Base-by-base conservation (phyloP, 2,329 filamentous ascomycete genomes). In the Sarocladium oryzae region DNA sequence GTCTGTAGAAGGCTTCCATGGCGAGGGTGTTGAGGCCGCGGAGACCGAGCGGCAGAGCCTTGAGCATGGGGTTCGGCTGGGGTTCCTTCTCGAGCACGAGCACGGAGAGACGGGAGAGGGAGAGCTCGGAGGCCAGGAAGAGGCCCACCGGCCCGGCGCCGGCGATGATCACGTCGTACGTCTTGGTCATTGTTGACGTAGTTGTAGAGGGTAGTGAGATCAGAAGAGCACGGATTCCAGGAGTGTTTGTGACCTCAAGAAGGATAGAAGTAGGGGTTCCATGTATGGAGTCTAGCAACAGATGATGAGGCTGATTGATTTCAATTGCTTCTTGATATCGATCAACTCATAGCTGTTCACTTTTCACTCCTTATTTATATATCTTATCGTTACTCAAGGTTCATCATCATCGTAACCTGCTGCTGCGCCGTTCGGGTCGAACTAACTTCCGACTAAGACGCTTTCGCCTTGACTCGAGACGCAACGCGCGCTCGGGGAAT, bases 101-200 rank as follows among this genome's bases (percentile, higher is more conserved):
- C 16, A 71, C 68, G 1, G 64, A 67, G 10, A 57, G 54, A 20
- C 57, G 38, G 37, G 60, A 60, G 8, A 67, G 57, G 10, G 53
- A 58, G 11, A 73, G 60, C 52, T 72, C 69, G 49, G 63, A 66
- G 38, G 67, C 65, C 2, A 68, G 52, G 43, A 68, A 62, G 24
- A 69, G 64, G 16, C 65, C 67, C 21, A 68, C 60, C 1, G 66
- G 66, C 1, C 66, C 66, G 8, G 59, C 65, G n/a, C 66, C 66
- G 7, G 59, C 63, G 24, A 69, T 61, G 20, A 68, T 58, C 24
- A 68, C 66, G 52, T 69, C 65, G 59, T 66, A 65, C n/a, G 21
- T 48, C 9, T 32, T 20, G 3, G 5, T 4, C 43, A 41, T 41
- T 9, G 37, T n/a, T n/a, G n/a, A n/a, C n/a, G n/a, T n/a, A n/a